Conservation (phyloP, 2,329 filamentous ascomycete species). For the Pseudonectria buxi region DNA sequence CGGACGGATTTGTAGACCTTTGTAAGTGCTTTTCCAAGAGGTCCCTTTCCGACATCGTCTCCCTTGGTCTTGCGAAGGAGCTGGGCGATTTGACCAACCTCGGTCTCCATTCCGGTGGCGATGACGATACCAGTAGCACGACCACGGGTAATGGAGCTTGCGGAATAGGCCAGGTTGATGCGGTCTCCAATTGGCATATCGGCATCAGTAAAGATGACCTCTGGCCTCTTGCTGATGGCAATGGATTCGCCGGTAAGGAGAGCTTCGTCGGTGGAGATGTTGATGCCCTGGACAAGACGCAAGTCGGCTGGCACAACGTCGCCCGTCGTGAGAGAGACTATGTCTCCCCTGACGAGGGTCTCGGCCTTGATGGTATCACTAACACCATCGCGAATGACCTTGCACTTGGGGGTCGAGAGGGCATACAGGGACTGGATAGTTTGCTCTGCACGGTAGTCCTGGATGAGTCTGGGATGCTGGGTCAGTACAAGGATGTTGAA, state of each 20-base stretch:
- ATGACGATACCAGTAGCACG: conserved; percentile 63
- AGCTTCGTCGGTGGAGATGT: conserved; percentile 70
- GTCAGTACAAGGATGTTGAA: conserved; percentile 19
- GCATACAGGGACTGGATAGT: conserved; percentile 55
- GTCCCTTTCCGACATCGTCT: conserved; percentile 32
- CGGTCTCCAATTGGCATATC: conserved; percentile 61
- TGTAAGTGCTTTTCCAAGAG: conserved; percentile 39
- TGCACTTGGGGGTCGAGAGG: conserved; percentile 52
- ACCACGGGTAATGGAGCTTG: conserved; percentile 65
- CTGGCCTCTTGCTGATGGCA: conserved; percentile 59
- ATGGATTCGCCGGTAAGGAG: conserved; percentile 68
- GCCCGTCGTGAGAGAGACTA: conserved; percentile 56
- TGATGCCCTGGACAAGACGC: conserved; percentile 59
- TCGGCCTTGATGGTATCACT: conserved; percentile 48
- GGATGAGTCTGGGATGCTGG: conserved; percentile 39
- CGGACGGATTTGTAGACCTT: conserved; percentile 37
- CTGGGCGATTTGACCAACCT: conserved; percentile 69
- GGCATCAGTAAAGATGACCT: conserved; percentile 44
- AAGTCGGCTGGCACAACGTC: conserved; percentile 66
- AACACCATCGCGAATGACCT: conserved; percentile 48
- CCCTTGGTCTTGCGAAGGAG: conserved; percentile 53
- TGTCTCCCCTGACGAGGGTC: conserved; percentile 57
- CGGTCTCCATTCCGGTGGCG: conserved; percentile 65
- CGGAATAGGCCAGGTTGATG: conserved; percentile 64
- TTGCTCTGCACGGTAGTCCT: conserved; percentile 56